Evolutionary conservation across 1,284 basidiomycete species (phyloP), one percentile per base, ranked within the genome.

Genomic region (Tilletia indica): DNA sequence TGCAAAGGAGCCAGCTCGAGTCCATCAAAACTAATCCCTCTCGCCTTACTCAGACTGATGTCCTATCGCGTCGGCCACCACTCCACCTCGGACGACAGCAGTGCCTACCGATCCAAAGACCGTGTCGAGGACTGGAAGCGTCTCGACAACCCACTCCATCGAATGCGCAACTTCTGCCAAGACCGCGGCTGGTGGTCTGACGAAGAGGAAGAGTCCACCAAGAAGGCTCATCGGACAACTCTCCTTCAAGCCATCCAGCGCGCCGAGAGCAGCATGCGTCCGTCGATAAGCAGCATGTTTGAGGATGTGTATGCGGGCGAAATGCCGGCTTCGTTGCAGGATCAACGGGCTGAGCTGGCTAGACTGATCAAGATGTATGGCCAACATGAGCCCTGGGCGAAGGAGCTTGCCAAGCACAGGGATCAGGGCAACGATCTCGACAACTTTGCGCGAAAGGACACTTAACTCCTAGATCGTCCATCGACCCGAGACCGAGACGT

Each of bases 1-100:
- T 31, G 25, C 25, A 31, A 31, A 31, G 25, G 25, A 31, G 25
- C 25, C 25, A 31, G 25, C 25, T 31, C 25, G 25, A 31, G 25
- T 31, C 25, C 25, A 31, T 31, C 51, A 19, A n/a, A 19, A n/a
- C 21, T 19, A 54, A 19, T 25, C 51, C 16, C 51, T 6, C 51
- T 54, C n/a, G 19, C 51, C 16, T n/a, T 19, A 6, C 51, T 25
- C 47, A 48, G 58, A 64, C 34, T 75, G 31, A 81, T 81, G 79
- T 79, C 79, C 36, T 80, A 80, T 67, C 79, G 78, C 21, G 91
- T 97, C 3, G 92, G 94, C n/a, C 94, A 97, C 83, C 94, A 97
- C 84, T 94, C 92, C 16, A 97, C 94, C 39, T 94, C 93, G 12
- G 94, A 97, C 83, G 94, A 97, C 85, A 94, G 93, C 19, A 93